Percentiles rank a stretch among this genome's conserved stretches.
These are phyloP conservation scores for Telfairia occidentalis DNA, from an alignment of 331 rosid genomes.

Conservation along the genomic window DNA sequence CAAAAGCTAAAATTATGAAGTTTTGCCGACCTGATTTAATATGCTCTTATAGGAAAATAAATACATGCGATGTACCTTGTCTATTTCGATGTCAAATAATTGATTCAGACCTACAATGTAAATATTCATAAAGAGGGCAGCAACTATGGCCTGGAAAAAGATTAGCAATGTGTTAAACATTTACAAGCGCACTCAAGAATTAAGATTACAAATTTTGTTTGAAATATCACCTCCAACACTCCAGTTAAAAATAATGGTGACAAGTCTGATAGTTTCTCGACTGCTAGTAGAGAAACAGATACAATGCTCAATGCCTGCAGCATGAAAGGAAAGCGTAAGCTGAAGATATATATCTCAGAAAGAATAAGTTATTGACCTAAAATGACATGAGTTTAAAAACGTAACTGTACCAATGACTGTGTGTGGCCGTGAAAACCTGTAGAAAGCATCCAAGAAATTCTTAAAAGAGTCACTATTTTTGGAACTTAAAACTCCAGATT, in stretches of 20 bases:
- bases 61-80: conserved; percentile 45
- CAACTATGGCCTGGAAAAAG: conserved; percentile 71
- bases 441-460: conserved; percentile 55
- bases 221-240: conserved; percentile 59
- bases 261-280: conserved; percentile 55
- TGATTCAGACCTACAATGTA: conserved; percentile 92
- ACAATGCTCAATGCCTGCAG: conserved; percentile 76
- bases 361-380: background rate
- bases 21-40: background rate
- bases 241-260: conserved; percentile 75
- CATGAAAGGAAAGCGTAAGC: conserved; percentile 17
- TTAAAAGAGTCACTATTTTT: conserved; percentile 25
- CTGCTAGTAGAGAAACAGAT: conserved; percentile 81
- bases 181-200: background rate
- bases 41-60: background rate
- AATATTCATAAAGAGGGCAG: conserved; percentile 87
- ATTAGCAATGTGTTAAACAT: conserved; percentile 7
- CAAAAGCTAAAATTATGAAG: background rate
- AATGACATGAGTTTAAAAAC: conserved; percentile 16
- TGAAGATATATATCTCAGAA: conserved; percentile 3
- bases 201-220: conserved; percentile 8
- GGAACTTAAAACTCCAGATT: conserved; percentile 35
- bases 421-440: conserved; percentile 90
- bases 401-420: conserved; percentile 91
- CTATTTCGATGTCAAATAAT: conserved; percentile 78